Base-by-base conservation (phyloP, 2,329 filamentous ascomycete genomes). In the Aureobasidium sp. region DNA sequence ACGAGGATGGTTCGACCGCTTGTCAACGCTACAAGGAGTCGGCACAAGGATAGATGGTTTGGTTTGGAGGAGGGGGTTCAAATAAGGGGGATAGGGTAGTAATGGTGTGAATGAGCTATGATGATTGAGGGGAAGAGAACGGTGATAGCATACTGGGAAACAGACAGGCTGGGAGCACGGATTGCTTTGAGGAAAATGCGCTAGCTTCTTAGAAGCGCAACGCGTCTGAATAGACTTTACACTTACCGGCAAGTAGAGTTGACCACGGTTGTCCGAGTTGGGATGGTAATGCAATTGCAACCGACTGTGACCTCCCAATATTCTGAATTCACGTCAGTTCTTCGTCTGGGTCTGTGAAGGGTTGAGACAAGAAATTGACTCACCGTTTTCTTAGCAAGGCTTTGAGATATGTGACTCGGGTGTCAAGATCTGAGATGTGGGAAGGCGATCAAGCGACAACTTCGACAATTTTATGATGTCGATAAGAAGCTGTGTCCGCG, bases 51-150 rank as follows among this genome's bases (percentile, higher is more conserved):
- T 22, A 48, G 32, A 21, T 48, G 44, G 19, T 37, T 25, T 35
- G 30, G 30, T 48, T 48, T 38, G 14, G 32, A 16, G 16, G 30
- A 27, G 24, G 14, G 24, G 19, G 32, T 30, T 39, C 25, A 14
- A 21, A 22, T 22, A 22, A 47, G 32, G 32, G 27, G 17, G 17
- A 21, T 21, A 47, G 25, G 24, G 16, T 24, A 25, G 12, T 30
- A 34, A 22, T 32, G 27, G 40, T 47, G 19, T 24, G 32, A 34
- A 22, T n/a, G 17, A 34, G n/a, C 22, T 53, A 45, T 44, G 27
- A 53, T 53, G 39, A 53, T 17, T 53, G 51, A 53, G 51, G 51
- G 51, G 51, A 47, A 47, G 32, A 32, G 39, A 39, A 45, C 51
- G 51, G 32, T 53, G 51, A 53, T 53, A 47, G 51, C 51, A 53